phyloP scores from a whole-genome alignment of 805 yeast species.

The Wickerhamia fluorescens region DNA sequence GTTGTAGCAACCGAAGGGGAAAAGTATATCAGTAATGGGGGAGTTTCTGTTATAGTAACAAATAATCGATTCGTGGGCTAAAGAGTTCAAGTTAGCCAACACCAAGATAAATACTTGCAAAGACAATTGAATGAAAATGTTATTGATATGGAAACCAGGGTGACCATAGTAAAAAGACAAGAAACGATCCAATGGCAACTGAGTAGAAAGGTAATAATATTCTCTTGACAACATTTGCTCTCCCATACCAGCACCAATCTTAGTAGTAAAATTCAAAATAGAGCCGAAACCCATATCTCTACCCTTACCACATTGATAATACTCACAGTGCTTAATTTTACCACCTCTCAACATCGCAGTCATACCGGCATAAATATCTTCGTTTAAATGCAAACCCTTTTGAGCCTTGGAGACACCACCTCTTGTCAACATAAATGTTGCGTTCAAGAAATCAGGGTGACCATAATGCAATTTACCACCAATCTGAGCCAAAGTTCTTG shows the following conservation, averaged over 20 bases:
- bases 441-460: slow-evolving; percentile 79
- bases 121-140: slow-evolving; percentile 70
- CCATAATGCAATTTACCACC: slow-evolving; percentile 87
- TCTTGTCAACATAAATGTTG: slow-evolving; percentile 73
- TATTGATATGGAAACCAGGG: slow-evolving; percentile 81
- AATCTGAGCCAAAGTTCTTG: slow-evolving; percentile 75
- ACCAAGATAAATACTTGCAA: slow-evolving; percentile 67
- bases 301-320: slow-evolving; percentile 87
- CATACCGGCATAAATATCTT: slow-evolving; percentile 88
- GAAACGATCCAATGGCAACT: slow-evolving; percentile 73
- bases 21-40: slow-evolving; percentile 60
- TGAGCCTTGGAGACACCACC: slow-evolving; percentile 88
- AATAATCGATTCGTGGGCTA: slow-evolving; percentile 63
- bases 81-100: slow-evolving; percentile 61
- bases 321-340: slow-evolving; percentile 80
- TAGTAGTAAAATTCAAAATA: slow-evolving; percentile 76
- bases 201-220: slow-evolving; percentile 75
- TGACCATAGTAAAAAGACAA: slow-evolving; percentile 81
- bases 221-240: slow-evolving; percentile 83
- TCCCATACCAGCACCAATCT: slow-evolving; percentile 92
- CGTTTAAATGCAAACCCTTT: slow-evolving; percentile 78
- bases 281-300: slow-evolving; percentile 86
- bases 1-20: slow-evolving; percentile 70
- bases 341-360: slow-evolving; percentile 79
- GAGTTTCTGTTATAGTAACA: slow-evolving; percentile 60